phyloP scores from a whole-genome alignment of 805 yeast genomes.

The Alloascoidea africana region DNA sequence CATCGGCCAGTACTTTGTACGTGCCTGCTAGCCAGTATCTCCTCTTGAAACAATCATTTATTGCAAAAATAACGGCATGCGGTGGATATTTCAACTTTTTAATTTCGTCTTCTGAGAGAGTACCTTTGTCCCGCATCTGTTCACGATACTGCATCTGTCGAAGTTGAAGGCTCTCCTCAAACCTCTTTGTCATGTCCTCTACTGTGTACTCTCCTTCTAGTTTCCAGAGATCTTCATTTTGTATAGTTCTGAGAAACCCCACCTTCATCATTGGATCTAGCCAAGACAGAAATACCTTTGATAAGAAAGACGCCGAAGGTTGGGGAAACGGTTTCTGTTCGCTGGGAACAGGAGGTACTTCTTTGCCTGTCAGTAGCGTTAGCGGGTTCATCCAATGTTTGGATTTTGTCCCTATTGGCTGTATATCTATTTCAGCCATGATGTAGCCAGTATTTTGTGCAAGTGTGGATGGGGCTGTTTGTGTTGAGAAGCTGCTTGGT shows the following conservation, averaged over 20 bases:
- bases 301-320: background rate
- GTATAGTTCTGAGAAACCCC: conserved; percentile 62
- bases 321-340: background rate
- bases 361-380: background rate
- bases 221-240: conserved; percentile 42
- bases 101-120: conserved; percentile 13
- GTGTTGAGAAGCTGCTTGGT: too few relatives aligned
- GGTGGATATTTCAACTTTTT: conserved; percentile 17
- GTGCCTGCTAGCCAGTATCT: conserved; percentile 20
- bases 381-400: too few relatives aligned
- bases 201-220: conserved; percentile 27
- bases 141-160: conserved; percentile 18
- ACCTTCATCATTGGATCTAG: conserved; percentile 41
- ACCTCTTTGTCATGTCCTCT: conserved; percentile 24
- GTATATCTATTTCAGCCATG: too few relatives aligned
- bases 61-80: conserved; percentile 19
- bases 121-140: too few relatives aligned
- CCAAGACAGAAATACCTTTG: conserved; percentile 26
- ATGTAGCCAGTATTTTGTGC: too few relatives aligned
- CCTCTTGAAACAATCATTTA: conserved; percentile 19
- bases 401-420: too few relatives aligned
- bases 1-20: conserved; percentile 17
- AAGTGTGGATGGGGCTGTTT: too few relatives aligned
- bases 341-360: background rate
- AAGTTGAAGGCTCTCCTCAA: conserved; percentile 20